These are phyloP conservation scores for Trypanosoma theileri DNA, from an alignment of 208 protist genomes.

Conservation along the genomic window DNA sequence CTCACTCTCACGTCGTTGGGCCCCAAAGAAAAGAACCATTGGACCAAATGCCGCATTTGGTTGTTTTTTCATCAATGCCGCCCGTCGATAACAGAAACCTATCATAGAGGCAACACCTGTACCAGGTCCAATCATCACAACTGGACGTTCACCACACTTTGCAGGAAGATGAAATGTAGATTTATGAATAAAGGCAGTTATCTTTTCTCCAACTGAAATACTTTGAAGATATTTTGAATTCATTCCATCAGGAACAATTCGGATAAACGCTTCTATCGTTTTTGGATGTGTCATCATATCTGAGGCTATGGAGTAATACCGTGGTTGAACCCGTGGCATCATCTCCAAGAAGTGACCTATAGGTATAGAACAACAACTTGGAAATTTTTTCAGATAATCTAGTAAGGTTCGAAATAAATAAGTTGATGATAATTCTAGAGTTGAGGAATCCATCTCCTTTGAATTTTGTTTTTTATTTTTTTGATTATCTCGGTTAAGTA, in stretches of 20 bases:
- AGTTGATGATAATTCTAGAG: background rate
- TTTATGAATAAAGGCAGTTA: conserved; percentile 84
- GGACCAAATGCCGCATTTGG: conserved; percentile 32
- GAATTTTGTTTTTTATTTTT: conserved; percentile 2
- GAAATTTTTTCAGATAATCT: conserved; percentile 76
- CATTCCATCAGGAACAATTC: conserved; percentile 80
- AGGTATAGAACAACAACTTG: conserved; percentile 58
- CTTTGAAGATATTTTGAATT: conserved; percentile 74
- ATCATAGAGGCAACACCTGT: conserved; percentile 89
- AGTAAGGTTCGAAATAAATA: conserved; percentile 42
- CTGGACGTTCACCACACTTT: conserved; percentile 38
- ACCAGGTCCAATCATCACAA: conserved; percentile 93
- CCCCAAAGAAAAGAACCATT: conserved; percentile 73
- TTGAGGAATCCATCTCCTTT: background rate
- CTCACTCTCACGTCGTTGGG: conserved; percentile 42
- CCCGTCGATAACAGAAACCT: conserved; percentile 72
- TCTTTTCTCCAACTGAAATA: conserved; percentile 26
- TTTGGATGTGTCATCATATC: conserved; percentile 70
- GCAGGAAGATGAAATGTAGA: conserved; percentile 87
- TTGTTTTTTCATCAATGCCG: conserved; percentile 55
- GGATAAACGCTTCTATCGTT: conserved; percentile 76
- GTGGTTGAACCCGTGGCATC: conserved; percentile 89
- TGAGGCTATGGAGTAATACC: conserved; percentile 96
- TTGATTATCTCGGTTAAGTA: conserved; percentile 28
- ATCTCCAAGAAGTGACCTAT: conserved; percentile 82